phyloP scores from a whole-genome alignment of 75 land plant genomes.

The Adiantum capillusveneris region DNA sequence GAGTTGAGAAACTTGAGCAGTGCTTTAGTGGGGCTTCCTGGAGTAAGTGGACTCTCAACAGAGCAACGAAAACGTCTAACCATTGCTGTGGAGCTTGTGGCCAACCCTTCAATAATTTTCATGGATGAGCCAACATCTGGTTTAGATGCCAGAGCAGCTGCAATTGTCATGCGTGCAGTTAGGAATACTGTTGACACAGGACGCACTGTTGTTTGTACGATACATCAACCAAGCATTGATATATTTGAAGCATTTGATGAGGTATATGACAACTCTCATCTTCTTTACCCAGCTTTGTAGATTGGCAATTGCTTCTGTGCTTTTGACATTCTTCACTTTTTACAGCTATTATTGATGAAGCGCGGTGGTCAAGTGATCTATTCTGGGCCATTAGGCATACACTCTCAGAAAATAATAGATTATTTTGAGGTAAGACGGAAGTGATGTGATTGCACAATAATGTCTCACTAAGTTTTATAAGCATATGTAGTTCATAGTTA shows the following conservation, averaged over 20 bases:
- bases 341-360: conserved; percentile 86
- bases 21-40: conserved; percentile 54
- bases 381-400: conserved; percentile 72
- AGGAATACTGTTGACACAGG: conserved; percentile 78
- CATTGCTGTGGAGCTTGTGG: conserved; percentile 76
- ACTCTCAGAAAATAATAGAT: conserved; percentile 66
- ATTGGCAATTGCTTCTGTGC: not conserved
- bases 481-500: too few relatives aligned
- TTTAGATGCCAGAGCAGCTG: conserved; percentile 74
- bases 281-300: not conserved
- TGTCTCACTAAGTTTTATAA: too few relatives aligned
- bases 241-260: conserved; percentile 82
- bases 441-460: too few relatives aligned
- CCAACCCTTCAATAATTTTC: conserved; percentile 77
- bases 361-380: conserved; percentile 93
- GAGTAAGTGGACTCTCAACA: conserved; percentile 49
- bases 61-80: conserved; percentile 59
- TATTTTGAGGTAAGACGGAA: conserved; percentile 93
- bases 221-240: conserved; percentile 70
- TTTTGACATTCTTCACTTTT: not conserved
- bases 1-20: conserved; percentile 41
- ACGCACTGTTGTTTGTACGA: conserved; percentile 75
- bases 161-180: conserved; percentile 74
- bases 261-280: conserved; percentile 21
- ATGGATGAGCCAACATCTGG: conserved; percentile 79